A percentile compares a stretch with the other conserved stretches of the same genome.
Conservation (phyloP, 129 eudicot genomes). For the Flaveria linearis region DNA sequence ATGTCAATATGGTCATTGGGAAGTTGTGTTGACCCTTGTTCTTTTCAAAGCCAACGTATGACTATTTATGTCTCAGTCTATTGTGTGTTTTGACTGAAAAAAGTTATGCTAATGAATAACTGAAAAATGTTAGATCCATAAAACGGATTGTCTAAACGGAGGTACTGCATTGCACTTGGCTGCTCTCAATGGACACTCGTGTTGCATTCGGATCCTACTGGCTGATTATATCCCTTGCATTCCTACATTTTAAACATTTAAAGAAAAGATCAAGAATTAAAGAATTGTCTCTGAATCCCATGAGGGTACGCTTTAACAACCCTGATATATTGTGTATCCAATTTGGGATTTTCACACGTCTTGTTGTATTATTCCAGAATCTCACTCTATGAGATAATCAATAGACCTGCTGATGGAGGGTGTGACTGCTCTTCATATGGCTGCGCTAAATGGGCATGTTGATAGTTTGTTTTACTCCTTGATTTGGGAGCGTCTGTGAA, state of each 20-base stretch:
- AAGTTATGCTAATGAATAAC: slow-evolving; percentile 8
- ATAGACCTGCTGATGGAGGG: slow-evolving; percentile 91
- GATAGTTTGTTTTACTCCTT: slow-evolving; percentile 76
- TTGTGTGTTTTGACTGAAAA: not conserved
- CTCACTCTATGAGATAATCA: slow-evolving; percentile 67
- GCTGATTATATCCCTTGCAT: slow-evolving; percentile 91
- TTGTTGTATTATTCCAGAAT: slow-evolving; percentile 35
- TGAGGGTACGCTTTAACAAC: slow-evolving; percentile 48
- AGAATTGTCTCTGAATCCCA: slow-evolving; percentile 46
- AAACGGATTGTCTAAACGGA: slow-evolving; percentile 81
- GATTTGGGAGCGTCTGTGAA: slow-evolving; percentile 88
- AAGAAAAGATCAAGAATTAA: slow-evolving; percentile 45
- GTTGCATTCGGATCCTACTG: slow-evolving; percentile 87
- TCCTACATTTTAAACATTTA: slow-evolving; percentile 56
- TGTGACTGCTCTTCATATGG: slow-evolving; percentile 98
- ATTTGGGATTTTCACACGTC: not conserved
- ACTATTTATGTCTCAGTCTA: slow-evolving; percentile 13
- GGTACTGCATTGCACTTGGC: slow-evolving; percentile 97
- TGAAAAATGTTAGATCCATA: slow-evolving; percentile 66
- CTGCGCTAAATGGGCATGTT: slow-evolving; percentile 87
- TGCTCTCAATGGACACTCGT: slow-evolving; percentile 89
- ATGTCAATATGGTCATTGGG: slow-evolving; percentile 99
- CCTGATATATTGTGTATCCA: not conserved
- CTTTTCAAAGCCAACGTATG: slow-evolving; percentile 92
- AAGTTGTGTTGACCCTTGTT: slow-evolving; percentile 85